phyloP scores from a whole-genome alignment of 345 rosid species.

The Linum lewisii region DNA sequence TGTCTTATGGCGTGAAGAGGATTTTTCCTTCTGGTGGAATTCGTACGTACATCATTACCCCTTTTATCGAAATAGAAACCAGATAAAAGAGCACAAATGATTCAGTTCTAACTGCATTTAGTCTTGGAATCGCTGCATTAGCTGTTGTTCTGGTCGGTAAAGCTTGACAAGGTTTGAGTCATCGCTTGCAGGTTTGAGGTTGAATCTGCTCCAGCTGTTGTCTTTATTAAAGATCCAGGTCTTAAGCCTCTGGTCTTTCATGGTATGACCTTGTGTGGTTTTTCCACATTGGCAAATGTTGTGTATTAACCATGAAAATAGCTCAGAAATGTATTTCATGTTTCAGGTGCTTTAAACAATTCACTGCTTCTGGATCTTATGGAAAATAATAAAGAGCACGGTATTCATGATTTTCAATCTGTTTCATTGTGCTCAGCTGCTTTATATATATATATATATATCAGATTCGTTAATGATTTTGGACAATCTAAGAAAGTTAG shows the following conservation, averaged over 20 bases:
- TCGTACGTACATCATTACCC: slow-evolving; percentile 41
- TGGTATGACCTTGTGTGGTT: slow-evolving; percentile 32
- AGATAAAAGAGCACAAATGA: too few relatives aligned
- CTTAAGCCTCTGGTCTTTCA: slow-evolving; percentile 76
- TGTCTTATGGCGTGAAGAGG: slow-evolving; percentile 84
- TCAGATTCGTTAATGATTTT: background rate
- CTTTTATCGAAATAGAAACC: background rate
- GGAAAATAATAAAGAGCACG: slow-evolving; percentile 74
- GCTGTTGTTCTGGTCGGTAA: background rate
- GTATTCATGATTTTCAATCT: slow-evolving; percentile 24
- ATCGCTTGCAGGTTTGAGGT: slow-evolving; percentile 62
- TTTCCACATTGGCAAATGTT: slow-evolving; percentile 6
- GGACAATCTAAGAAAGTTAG: background rate
- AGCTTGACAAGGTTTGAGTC: slow-evolving; percentile 13
- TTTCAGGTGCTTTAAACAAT: slow-evolving; percentile 66
- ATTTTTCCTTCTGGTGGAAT: slow-evolving; percentile 91
- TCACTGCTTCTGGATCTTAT: slow-evolving; percentile 55
- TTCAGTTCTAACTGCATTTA: too few relatives aligned
- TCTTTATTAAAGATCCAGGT: slow-evolving; percentile 81
- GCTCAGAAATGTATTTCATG: slow-evolving; percentile 16
- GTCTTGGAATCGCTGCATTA: background rate
- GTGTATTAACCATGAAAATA: slow-evolving; percentile 4
- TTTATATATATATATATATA: background rate
- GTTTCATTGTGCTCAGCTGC: background rate
- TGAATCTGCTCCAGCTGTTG: slow-evolving; percentile 90